Percentiles rank a stretch among this genome's conserved stretches.
Evolutionary conservation across 371 early-diverging fungal species (phyloP).

Genomic region (Mortierella sp.): DNA sequence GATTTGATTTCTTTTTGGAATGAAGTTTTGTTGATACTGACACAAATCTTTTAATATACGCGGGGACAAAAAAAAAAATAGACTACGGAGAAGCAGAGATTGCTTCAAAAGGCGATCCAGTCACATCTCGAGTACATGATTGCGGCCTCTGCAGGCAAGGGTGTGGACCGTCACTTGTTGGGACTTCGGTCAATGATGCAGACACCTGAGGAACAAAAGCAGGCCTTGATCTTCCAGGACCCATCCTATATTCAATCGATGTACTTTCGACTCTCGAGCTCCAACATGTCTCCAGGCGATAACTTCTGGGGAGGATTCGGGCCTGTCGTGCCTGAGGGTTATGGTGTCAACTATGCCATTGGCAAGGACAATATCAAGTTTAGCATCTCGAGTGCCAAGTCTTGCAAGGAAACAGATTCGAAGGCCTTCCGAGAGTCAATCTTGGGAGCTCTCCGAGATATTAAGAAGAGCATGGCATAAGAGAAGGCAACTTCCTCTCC

Average conservation of each 20-base stretch:
- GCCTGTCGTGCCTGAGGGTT: conserved; percentile 80
- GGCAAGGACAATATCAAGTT: conserved; percentile 83
- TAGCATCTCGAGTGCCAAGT: conserved; percentile 75
- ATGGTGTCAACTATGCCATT: conserved; percentile 90
- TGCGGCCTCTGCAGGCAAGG: conserved; percentile 68
- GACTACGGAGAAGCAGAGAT: conserved; percentile 66
- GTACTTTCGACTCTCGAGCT: conserved; percentile 75
- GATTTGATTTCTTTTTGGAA: too few species aligned
- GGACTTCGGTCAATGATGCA: conserved; percentile 74
- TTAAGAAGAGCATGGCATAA: conserved; percentile 34
- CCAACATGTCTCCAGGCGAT: conserved; percentile 82
- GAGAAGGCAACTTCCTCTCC: too few species aligned
- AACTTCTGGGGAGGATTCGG: conserved; percentile 85
- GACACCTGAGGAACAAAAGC: conserved; percentile 58
- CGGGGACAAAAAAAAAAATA: conserved; percentile 35
- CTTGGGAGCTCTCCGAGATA: conserved; percentile 63
- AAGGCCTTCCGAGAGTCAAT: conserved; percentile 65
- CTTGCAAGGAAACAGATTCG: conserved; percentile 60
- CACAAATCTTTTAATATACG: not conserved
- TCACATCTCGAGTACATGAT: conserved; percentile 72
- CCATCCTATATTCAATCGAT: conserved; percentile 69
- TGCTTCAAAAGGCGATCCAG: conserved; percentile 68
- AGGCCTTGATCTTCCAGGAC: conserved; percentile 73
- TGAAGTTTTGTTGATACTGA: not conserved
- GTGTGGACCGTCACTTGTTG: conserved; percentile 86